Evolutionary conservation across 805 yeast genomes (phyloP).

Genomic region (Teunomyces atbi): DNA sequence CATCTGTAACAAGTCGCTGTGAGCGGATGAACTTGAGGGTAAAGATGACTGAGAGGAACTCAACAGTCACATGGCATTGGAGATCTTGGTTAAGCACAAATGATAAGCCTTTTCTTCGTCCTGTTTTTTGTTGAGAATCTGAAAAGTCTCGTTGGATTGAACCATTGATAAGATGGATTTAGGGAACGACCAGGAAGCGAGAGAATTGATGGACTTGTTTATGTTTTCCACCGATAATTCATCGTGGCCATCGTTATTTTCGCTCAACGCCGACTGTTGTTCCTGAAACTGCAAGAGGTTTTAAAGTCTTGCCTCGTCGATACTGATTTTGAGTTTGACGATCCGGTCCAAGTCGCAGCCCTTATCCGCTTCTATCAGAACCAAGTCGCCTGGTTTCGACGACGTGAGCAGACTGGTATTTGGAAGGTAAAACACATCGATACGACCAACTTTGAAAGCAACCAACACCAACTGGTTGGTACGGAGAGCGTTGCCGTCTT

Average conservation of each 20-base stretch:
- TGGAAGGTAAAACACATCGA: conserved; percentile 66
- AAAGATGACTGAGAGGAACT: conserved; percentile 8
- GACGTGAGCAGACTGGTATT: conserved; percentile 18
- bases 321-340: conserved; percentile 52
- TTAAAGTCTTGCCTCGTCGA: conserved; percentile 66
- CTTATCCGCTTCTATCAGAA: conserved; percentile 81
- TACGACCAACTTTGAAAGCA: conserved; percentile 74
- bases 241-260: conserved; percentile 15
- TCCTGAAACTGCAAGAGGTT: conserved; percentile 67
- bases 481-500: conserved; percentile 23
- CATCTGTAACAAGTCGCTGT: conserved; percentile 42
- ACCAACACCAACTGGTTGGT: conserved; percentile 53
- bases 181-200: conserved; percentile 54
- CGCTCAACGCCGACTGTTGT: conserved; percentile 62
- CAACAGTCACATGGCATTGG: conserved; percentile 29
- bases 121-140: conserved; percentile 53
- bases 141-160: conserved; percentile 56
- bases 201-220: conserved; percentile 13
- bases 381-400: conserved; percentile 60
- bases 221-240: conserved; percentile 25
- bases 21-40: conserved; percentile 5
- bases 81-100: conserved; percentile 57
- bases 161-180: conserved; percentile 67
- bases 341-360: conserved; percentile 76
- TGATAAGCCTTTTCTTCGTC: conserved; percentile 72